Conservation (phyloP, 2,329 filamentous ascomycete species). For the Fusarium dimerum region DNA sequence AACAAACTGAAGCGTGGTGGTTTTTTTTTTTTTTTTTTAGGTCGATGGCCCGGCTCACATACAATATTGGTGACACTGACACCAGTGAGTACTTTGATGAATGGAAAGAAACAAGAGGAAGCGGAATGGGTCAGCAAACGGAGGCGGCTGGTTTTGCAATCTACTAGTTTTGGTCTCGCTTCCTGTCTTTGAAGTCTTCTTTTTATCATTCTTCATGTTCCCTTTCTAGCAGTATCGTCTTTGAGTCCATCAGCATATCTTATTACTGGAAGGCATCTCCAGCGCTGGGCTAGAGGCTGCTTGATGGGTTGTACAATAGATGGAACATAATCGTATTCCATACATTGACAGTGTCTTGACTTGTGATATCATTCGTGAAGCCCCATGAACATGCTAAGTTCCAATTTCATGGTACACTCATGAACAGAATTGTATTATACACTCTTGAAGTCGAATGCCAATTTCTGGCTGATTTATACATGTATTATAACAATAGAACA, state of each 20-base stretch:
- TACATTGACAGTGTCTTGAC: background rate
- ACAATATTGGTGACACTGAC: too few species aligned
- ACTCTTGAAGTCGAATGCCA: too few species aligned
- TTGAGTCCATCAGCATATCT: background rate
- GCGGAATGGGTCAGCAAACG: slow-evolving; percentile 13
- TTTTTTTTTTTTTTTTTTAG: background rate
- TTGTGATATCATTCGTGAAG: background rate
- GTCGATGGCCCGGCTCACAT: too few species aligned
- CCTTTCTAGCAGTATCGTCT: background rate
- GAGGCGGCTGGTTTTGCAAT: slow-evolving; percentile 28
- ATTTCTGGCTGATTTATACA: too few species aligned
- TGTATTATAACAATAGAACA: too few species aligned
- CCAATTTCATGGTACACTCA: background rate
- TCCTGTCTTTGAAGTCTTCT: slow-evolving; percentile 11
- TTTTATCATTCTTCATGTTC: background rate
- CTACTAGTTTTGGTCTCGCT: slow-evolving; percentile 21
- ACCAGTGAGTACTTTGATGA: background rate
- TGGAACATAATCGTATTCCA: slow-evolving; percentile 19
- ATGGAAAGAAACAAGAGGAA: slow-evolving; percentile 12
- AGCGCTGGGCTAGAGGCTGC: background rate
- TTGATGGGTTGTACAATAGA: slow-evolving; percentile 22
- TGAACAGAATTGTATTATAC: too few species aligned
- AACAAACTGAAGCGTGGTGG: slow-evolving; percentile 13
- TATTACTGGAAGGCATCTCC: background rate
- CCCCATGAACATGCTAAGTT: background rate